These are phyloP conservation scores for Ailanthus altissimus DNA, from an alignment of 345 rosid species.

Conservation along the genomic window DNA sequence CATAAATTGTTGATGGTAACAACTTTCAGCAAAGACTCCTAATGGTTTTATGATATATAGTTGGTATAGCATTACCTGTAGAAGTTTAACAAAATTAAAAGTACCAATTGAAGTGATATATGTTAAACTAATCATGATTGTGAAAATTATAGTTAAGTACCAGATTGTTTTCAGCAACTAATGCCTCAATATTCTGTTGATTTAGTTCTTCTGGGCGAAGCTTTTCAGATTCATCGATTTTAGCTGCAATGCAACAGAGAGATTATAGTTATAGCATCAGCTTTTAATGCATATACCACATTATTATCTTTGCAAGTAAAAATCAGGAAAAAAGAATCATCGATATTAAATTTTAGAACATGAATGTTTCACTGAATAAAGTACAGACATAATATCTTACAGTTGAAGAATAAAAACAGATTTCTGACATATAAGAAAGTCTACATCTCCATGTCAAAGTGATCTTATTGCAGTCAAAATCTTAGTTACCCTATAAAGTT, in stretches of 20 bases:
- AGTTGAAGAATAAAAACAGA: neutral
- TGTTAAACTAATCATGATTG: neutral
- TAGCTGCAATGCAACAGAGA: conserved; percentile 51
- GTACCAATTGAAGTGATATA: conserved; percentile 9
- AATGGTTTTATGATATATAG: neutral
- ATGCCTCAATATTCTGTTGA: conserved; percentile 97
- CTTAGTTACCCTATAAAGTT: neutral
- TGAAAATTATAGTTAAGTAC: conserved; percentile 35
- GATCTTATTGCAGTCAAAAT: neutral
- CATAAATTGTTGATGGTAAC: neutral
- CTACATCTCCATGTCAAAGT: neutral
- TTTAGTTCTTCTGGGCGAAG: conserved; percentile 97
- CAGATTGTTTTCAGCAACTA: conserved; percentile 97
- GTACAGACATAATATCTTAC: neutral
- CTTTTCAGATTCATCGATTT: conserved; percentile 75
- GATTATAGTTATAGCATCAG: conserved; percentile 11
- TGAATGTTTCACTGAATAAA: neutral
- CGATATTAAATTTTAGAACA: neutral
- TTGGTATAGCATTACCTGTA: neutral
- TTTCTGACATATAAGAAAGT: neutral
- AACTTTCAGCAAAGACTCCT: neutral
- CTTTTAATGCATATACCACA: no score
- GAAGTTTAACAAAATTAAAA: neutral
- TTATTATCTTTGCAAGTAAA: no score
- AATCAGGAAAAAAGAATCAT: neutral